Conservation (phyloP, 1,284 basidiomycete genomes). For the Cyathus pygmaeus region DNA sequence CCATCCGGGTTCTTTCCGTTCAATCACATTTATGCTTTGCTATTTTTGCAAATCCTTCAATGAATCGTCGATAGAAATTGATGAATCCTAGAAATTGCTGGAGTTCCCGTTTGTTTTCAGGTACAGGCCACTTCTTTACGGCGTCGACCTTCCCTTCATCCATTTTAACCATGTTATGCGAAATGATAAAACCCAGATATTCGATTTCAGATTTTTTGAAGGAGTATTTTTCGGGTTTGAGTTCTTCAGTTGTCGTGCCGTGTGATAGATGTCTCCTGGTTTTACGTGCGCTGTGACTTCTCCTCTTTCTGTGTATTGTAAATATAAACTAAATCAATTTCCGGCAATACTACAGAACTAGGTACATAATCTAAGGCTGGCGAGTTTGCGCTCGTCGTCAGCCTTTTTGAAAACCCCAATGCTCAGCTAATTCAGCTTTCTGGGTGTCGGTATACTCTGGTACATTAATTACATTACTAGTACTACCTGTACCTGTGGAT, state of each 20-base stretch:
- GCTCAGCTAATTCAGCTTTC: too few relatives aligned
- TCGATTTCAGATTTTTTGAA: slow-evolving; percentile 33
- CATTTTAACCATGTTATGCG: slow-evolving; percentile 29
- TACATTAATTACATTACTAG: too few relatives aligned
- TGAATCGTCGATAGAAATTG: slow-evolving; percentile 3
- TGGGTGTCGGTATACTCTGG: too few relatives aligned
- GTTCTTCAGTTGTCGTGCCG: too few relatives aligned
- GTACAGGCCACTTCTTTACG: slow-evolving; percentile 40
- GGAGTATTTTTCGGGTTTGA: too few relatives aligned
- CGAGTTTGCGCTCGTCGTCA: too few relatives aligned
- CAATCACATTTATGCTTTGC: slow-evolving; percentile 7
- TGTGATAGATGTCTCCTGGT: too few relatives aligned
- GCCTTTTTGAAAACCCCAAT: too few relatives aligned
- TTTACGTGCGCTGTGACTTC: too few relatives aligned
- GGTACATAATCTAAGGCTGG: too few relatives aligned
- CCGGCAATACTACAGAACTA: slow-evolving; percentile 20
- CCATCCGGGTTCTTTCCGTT: slow-evolving; percentile 10
- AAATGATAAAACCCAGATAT: slow-evolving; percentile 40
- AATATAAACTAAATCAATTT: slow-evolving; percentile 25
- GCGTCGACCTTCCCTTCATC: slow-evolving; percentile 36
- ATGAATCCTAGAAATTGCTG: slow-evolving; percentile 32
- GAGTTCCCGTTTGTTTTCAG: slow-evolving; percentile 19
- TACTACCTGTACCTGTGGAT: too few relatives aligned
- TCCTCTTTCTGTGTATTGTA: slow-evolving; percentile 37
- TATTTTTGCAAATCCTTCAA: background rate